Conservation (phyloP, 306 rosid species). For the Vigna unguiculata region DNA sequence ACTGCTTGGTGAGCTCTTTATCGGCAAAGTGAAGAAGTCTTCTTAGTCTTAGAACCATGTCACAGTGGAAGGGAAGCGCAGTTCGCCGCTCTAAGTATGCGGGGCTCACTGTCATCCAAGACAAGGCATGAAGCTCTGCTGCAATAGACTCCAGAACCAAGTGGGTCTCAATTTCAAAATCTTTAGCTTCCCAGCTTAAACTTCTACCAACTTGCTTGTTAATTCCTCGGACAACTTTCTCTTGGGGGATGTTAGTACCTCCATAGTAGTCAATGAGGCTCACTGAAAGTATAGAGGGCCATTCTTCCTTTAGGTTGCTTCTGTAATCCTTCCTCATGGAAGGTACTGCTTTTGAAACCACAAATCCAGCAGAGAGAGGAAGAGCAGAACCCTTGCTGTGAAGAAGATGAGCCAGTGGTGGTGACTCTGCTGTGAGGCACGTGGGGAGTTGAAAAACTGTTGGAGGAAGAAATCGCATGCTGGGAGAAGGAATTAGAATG, state of each 20-base stretch:
- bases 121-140: constrained; percentile 95
- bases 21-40: constrained; percentile 98
- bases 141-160: constrained; percentile 86
- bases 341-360: constrained; percentile 91
- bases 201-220: constrained; percentile 74
- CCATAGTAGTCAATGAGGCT: constrained; percentile 94
- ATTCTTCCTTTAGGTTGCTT: constrained; percentile 86
- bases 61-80: constrained; percentile 94
- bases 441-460: constrained; percentile 92
- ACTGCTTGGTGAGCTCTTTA: constrained; percentile 74
- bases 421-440: constrained; percentile 98
- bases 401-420: constrained; percentile 97
- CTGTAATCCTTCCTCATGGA: constrained; percentile 83
- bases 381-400: constrained; percentile 98
- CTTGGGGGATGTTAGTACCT: constrained; percentile 69
- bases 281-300: constrained; percentile 91
- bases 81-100: constrained; percentile 88
- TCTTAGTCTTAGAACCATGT: constrained; percentile 94
- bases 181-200: constrained; percentile 72
- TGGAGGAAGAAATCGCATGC: constrained; percentile 95
- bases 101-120: constrained; percentile 98
- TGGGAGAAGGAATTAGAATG: constrained; percentile 92
- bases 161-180: constrained; percentile 81
- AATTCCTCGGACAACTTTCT: constrained; percentile 66
- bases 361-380: constrained; percentile 90